Evolutionary conservation across 106 monocot species (phyloP).

Genomic region (Platanthera zijinensis): DNA sequence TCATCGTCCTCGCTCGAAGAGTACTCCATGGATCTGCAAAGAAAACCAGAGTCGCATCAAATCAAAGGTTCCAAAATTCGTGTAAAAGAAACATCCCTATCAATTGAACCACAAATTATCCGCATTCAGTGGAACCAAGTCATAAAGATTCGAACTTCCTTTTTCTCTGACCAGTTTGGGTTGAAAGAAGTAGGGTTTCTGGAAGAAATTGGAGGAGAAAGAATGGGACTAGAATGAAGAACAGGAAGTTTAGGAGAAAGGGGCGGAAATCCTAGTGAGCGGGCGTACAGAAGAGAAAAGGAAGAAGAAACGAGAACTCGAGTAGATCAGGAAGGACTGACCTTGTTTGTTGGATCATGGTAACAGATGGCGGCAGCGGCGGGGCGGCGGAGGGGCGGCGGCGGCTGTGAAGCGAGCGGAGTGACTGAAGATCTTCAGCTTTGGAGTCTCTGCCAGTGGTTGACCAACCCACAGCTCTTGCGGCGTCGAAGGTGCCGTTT

Average conservation of each 20-base stretch:
- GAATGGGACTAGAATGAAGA: background rate
- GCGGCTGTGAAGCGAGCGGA: too few relatives aligned
- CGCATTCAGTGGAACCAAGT: background rate
- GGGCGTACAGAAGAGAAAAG: background rate
- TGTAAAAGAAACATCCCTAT: background rate
- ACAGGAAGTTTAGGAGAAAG: background rate
- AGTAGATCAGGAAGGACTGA: background rate
- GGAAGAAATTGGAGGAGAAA: background rate
- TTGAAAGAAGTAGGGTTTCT: constrained; percentile 1
- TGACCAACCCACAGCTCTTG: too few relatives aligned
- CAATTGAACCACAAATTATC: background rate
- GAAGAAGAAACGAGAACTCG: too few relatives aligned
- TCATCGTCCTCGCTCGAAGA: constrained; percentile 62
- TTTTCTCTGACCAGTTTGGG: background rate
- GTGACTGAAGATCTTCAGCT: too few relatives aligned
- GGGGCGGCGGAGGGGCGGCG: background rate
- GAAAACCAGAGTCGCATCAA: background rate
- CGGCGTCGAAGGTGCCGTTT: too few relatives aligned
- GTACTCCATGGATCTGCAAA: constrained; percentile 35
- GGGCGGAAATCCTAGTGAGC: background rate
- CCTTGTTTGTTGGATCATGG: background rate
- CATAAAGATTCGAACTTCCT: background rate
- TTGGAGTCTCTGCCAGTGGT: too few relatives aligned
- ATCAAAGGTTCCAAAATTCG: background rate
- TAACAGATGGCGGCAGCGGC: background rate